Evolutionary conservation across 495 filamentous ascomycete genomes (phyloP), one percentile per base, ranked within the genome.

Genomic region (Ramalina intermedia): DNA sequence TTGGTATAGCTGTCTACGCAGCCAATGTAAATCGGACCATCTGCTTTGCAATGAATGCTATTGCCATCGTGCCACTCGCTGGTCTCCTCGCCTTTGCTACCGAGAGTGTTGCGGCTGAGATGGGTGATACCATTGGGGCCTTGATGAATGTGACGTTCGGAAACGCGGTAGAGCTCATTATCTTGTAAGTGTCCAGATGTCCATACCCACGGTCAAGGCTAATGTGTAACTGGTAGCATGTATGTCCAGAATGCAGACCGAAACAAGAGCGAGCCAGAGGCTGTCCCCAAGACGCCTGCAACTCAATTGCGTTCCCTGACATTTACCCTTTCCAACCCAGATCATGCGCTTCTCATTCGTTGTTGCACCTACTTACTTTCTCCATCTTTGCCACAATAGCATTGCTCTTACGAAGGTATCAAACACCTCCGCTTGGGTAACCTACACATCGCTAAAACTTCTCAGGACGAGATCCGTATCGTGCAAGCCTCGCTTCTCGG

Each of bases 401-500:
- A 82, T 84, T 64, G 80, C 80, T 26, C 67, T 84, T 79, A 26
- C 18, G 50, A 41, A 29, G 62, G 47, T 47, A 26, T 11, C 14
- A 17, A 14, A 3, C 1, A 20, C 12, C 11, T 17, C 24, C 44
- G 7, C 14, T 26, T 49, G 56, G 11, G 46, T 63, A 9, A 64
- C 63, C 51, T 56, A 62, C n/a, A 52, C 72, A 39, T 13, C 1
- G 27, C 21, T 41, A 20, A 16, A 3, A 16, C 26, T 33, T 46
- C 17, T n/a, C 47, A 80, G 75, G 74, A 87, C 65, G 80, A 94
- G 65, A 94, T 95, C 54, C 73, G 78, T 38, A 88, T 94, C 53
- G 87, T 94, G 6, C 88, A 94, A 65, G 85, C 88, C 3, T 88
- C 87, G 0, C 67, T 94, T 50, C 68, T 94, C 18, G 88, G 88